Conservation (phyloP, 345 rosid species). For the Brassica cretica region DNA sequence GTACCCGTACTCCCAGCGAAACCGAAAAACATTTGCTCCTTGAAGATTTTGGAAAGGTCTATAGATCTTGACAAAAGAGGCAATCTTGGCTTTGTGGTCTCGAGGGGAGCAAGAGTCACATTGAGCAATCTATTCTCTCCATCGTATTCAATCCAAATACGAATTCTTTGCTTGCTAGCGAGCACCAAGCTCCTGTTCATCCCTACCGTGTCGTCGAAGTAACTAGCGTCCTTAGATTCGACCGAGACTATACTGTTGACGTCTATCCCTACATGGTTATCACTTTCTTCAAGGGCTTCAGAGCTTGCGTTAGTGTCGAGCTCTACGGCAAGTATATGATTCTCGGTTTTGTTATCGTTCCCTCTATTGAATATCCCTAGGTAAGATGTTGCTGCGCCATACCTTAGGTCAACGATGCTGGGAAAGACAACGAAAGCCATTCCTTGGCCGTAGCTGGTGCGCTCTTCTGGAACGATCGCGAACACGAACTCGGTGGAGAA, state of each 20-base stretch:
- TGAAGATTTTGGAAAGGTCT: background rate
- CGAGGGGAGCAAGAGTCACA: background rate
- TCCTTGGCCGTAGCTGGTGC: background rate
- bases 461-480: background rate
- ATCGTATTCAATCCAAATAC: background rate
- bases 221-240: background rate
- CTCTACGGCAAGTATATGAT: background rate
- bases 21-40: background rate
- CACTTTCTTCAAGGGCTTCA: background rate
- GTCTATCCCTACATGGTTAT: constrained; percentile 5
- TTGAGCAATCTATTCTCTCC: background rate
- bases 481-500: background rate
- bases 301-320: background rate
- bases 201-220: background rate
- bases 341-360: background rate
- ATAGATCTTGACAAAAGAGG: background rate
- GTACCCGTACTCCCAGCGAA: background rate
- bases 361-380: background rate
- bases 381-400: background rate
- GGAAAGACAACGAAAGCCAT: background rate
- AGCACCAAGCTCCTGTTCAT: background rate
- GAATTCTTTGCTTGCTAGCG: background rate
- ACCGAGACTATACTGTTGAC: background rate
- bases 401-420: background rate
- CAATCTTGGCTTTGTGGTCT: background rate